These are phyloP conservation scores for Botryotinia convoluta DNA, from an alignment of 2,329 filamentous ascomycete species.

Conservation along the genomic window DNA sequence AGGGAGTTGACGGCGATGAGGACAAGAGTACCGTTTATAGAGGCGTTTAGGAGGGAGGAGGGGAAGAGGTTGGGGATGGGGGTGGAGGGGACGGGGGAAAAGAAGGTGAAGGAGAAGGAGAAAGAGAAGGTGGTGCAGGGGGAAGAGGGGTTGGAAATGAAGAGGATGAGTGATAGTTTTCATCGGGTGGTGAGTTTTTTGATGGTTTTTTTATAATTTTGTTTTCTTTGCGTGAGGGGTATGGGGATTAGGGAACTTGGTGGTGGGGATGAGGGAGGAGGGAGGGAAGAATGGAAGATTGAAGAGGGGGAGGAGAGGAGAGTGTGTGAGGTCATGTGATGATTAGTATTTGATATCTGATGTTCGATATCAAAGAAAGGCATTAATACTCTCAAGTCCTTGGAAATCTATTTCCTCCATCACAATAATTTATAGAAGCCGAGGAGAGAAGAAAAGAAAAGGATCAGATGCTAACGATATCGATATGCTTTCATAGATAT, in stretches of 20 bases:
- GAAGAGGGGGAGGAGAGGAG: neutral
- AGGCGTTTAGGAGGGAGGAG: slow-evolving; percentile 57
- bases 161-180: slow-evolving; percentile 66
- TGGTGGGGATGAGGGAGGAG: neutral
- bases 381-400: too few relatives aligned
- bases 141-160: slow-evolving; percentile 34
- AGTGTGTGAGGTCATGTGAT: neutral
- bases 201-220: neutral
- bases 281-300: too few relatives aligned
- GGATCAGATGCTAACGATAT: neutral
- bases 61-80: slow-evolving; percentile 46
- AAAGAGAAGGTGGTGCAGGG: neutral
- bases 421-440: too few relatives aligned
- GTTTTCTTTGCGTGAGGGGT: too few relatives aligned
- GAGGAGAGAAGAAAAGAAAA: neutral
- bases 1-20: slow-evolving; percentile 56
- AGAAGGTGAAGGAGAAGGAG: slow-evolving; percentile 43
- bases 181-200: slow-evolving; percentile 56
- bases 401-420: too few relatives aligned
- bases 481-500: slow-evolving; percentile 44
- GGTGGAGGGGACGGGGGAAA: slow-evolving; percentile 63
- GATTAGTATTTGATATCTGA: neutral
- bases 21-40: slow-evolving; percentile 66
- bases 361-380: neutral
- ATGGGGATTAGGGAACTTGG: neutral